phyloP scores from a whole-genome alignment of 768 basidiomycete genomes.

The Pleurotus ostreatus region DNA sequence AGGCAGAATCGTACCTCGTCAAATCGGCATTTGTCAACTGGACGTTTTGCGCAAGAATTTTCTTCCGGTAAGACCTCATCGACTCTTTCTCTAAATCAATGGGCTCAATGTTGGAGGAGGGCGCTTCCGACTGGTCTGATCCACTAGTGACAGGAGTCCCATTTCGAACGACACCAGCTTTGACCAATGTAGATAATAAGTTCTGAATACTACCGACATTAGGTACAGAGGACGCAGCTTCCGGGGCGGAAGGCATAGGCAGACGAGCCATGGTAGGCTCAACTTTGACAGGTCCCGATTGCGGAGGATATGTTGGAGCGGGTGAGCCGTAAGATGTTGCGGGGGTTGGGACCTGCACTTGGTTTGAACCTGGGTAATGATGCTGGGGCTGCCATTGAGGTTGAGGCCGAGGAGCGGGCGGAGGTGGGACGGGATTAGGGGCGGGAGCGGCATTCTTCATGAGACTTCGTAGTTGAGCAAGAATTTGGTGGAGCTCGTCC shows the following conservation, averaged over 20 bases:
- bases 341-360: neutral
- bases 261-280: slow-evolving; percentile 12
- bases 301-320: slow-evolving; percentile 16
- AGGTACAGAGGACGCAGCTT: slow-evolving; percentile 26
- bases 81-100: slow-evolving; percentile 42
- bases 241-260: slow-evolving; percentile 25
- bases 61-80: slow-evolving; percentile 53
- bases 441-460: slow-evolving; percentile 42
- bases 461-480: slow-evolving; percentile 63
- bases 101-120: slow-evolving; percentile 22
- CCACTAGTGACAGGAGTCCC: slow-evolving; percentile 50
- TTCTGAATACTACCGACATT: slow-evolving; percentile 44
- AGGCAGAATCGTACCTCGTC: slow-evolving; percentile 46
- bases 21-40: slow-evolving; percentile 68
- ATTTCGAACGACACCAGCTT: slow-evolving; percentile 70
- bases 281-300: slow-evolving; percentile 19
- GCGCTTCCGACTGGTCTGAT: slow-evolving; percentile 34
- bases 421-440: slow-evolving; percentile 25
- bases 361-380: slow-evolving; percentile 1
- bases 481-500: slow-evolving; percentile 73
- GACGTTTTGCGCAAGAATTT: slow-evolving; percentile 56
- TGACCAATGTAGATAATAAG: slow-evolving; percentile 65
- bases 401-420: slow-evolving; percentile 17
- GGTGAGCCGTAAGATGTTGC: slow-evolving; percentile 17
- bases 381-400: slow-evolving; percentile 6